Conservation (phyloP, 2,329 filamentous ascomycete genomes). For the Cercospora nicotianae region DNA sequence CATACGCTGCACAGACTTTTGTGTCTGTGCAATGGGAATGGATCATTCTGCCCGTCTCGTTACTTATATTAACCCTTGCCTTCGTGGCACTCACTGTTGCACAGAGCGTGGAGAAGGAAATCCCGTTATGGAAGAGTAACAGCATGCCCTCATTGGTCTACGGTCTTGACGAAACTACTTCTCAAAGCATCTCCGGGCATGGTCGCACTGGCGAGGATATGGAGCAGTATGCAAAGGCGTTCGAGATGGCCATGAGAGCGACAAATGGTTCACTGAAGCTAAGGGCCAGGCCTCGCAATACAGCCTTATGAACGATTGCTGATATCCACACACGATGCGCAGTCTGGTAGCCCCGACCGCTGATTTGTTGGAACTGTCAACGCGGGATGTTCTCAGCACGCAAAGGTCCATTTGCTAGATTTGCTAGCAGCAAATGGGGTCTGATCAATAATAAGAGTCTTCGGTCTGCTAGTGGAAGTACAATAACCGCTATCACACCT, state of each 20-base stretch:
- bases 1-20: neutral
- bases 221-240: conserved; percentile 7
- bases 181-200: neutral
- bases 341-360: too few species aligned
- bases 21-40: conserved; percentile 22
- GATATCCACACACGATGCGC: too few species aligned
- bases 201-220: neutral
- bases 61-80: conserved; percentile 13
- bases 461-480: too few species aligned
- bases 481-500: too few species aligned
- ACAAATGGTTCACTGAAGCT: neutral
- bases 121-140: conserved; percentile 21
- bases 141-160: conserved; percentile 20
- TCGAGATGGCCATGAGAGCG: conserved; percentile 2
- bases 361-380: too few species aligned
- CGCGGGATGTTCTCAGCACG: too few species aligned
- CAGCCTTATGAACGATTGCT: too few species aligned
- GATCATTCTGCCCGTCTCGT: conserved; percentile 10
- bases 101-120: neutral
- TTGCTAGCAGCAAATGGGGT: too few species aligned
- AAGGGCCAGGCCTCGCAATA: neutral
- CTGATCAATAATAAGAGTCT: too few species aligned
- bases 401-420: too few species aligned
- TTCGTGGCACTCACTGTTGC: conserved; percentile 13
- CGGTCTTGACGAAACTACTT: conserved; percentile 9